Conservation (phyloP, 768 basidiomycete genomes). For the Mycena olivaceomarginata region DNA sequence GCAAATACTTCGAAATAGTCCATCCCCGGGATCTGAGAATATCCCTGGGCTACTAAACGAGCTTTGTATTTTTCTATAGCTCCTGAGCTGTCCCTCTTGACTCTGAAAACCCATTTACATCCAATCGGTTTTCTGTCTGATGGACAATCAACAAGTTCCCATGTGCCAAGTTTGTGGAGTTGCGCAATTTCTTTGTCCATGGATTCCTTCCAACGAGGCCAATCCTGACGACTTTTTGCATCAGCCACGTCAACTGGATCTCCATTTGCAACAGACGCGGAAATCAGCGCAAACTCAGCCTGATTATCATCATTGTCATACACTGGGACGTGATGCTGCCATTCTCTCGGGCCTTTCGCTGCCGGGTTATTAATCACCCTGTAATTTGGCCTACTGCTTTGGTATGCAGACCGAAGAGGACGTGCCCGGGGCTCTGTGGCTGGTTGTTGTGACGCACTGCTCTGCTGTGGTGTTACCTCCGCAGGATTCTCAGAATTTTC, state of each 20-base stretch:
- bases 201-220: conserved; percentile 35
- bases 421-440: neutral
- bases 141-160: neutral
- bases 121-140: conserved; percentile 3
- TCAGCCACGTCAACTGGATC: conserved; percentile 4
- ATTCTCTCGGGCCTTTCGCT: conserved; percentile 13
- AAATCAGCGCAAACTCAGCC: conserved; percentile 55
- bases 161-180: neutral
- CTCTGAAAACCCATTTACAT: neutral
- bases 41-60: neutral
- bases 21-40: too few relatives aligned
- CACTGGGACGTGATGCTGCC: conserved; percentile 20
- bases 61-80: neutral
- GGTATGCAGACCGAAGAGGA: neutral
- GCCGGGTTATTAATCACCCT: conserved; percentile 7
- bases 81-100: neutral
- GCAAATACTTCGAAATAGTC: neutral
- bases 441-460: neutral
- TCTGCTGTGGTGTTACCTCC: neutral
- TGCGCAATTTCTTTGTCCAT: conserved; percentile 57
- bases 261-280: conserved; percentile 51
- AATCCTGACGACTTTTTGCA: conserved; percentile 6
- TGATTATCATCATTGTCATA: conserved; percentile 53
- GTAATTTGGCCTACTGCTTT: conserved; percentile 6
- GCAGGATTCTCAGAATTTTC: neutral